A percentile compares a stretch with the other conserved stretches of the same genome.
Evolutionary conservation across 164 flowering plant species (phyloP).

Genomic region (Liquidambar formosana): DNA sequence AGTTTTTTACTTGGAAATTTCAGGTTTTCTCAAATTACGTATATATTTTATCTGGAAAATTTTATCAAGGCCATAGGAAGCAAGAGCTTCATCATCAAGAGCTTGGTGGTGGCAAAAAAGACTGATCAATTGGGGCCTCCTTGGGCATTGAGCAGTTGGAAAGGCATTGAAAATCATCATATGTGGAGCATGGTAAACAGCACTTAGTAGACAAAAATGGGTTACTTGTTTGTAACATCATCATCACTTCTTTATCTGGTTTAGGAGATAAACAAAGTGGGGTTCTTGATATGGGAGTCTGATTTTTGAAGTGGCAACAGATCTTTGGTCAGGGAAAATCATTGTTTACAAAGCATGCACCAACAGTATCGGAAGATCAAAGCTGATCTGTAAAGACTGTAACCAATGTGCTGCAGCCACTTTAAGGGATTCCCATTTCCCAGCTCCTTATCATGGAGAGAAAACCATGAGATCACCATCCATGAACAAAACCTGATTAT

Average conservation of each 20-base stretch:
- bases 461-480: background rate
- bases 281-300: too few relatives aligned
- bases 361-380: too few relatives aligned
- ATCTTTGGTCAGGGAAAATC: background rate
- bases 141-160: background rate
- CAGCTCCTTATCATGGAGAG: too few relatives aligned
- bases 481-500: background rate
- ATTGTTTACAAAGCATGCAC: too few relatives aligned
- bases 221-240: slow-evolving; percentile 10
- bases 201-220: slow-evolving; percentile 19
- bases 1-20: too few relatives aligned
- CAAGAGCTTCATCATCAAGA: background rate
- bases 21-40: too few relatives aligned
- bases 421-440: too few relatives aligned
- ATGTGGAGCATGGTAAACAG: slow-evolving; percentile 11
- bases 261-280: too few relatives aligned
- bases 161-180: slow-evolving; percentile 20
- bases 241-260: background rate
- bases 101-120: background rate
- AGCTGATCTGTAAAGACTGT: too few relatives aligned
- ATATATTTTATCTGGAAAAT: too few relatives aligned
- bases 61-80: too few relatives aligned
- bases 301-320: slow-evolving; percentile 5
- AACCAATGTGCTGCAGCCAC: too few relatives aligned
- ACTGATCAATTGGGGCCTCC: slow-evolving; percentile 6